These are phyloP conservation scores for Pleurotus tuoliensis DNA, from an alignment of 768 basidiomycete genomes.

Conservation along the genomic window DNA sequence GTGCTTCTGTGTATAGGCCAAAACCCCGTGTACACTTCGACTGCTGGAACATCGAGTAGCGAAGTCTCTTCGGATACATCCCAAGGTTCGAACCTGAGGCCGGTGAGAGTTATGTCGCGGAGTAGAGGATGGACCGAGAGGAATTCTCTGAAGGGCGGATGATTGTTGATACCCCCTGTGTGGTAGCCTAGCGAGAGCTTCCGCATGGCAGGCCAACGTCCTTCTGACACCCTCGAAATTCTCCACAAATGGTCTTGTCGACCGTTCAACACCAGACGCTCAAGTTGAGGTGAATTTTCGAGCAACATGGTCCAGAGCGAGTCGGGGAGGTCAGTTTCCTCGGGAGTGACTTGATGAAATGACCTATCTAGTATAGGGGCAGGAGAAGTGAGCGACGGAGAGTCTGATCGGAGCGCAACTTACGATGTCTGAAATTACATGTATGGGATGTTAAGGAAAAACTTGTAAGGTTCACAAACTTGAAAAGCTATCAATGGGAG, in stretches of 20 bases:
- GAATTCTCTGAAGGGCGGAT: conserved; percentile 61
- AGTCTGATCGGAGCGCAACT: neutral
- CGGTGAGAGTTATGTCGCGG: conserved; percentile 45
- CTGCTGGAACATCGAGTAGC: conserved; percentile 44
- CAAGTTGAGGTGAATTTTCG: conserved; percentile 56
- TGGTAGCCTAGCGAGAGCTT: conserved; percentile 51
- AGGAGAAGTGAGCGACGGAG: neutral
- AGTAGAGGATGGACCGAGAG: conserved; percentile 61
- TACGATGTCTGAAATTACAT: conserved; percentile 6
- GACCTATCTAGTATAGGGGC: neutral
- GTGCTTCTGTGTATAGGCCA: conserved; percentile 58
- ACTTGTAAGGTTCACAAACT: conserved; percentile 57
- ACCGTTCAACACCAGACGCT: conserved; percentile 58
- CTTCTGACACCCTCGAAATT: conserved; percentile 47
- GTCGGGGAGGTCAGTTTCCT: conserved; percentile 45
- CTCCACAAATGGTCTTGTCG: conserved; percentile 6
- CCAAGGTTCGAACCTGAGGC: conserved; percentile 18
- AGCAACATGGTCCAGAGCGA: conserved; percentile 72
- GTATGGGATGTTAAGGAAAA: conserved; percentile 45
- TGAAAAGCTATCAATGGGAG: conserved; percentile 49
- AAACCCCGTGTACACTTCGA: conserved; percentile 43
- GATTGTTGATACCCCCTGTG: conserved; percentile 26
- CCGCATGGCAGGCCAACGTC: conserved; percentile 64
- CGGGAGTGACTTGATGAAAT: conserved; percentile 6
- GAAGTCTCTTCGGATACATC: conserved; percentile 33